A percentile compares a stretch with the other conserved stretches of the same genome.
These are phyloP conservation scores for Dictyostelium firmibasis DNA, from an alignment of 78 protist genomes.

Conservation along the genomic window DNA sequence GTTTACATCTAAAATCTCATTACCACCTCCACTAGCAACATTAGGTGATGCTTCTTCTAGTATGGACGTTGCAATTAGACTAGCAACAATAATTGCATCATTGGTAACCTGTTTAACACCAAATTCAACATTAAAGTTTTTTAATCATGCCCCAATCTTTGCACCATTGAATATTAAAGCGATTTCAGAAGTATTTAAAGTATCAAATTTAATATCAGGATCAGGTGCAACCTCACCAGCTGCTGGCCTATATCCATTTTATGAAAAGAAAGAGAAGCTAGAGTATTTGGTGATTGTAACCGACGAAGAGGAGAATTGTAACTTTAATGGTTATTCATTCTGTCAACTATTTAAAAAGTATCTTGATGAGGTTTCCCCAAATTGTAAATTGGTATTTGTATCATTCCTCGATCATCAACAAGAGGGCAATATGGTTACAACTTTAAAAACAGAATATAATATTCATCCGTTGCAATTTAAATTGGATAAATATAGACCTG, in stretches of 20 bases:
- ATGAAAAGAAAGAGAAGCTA: not conserved
- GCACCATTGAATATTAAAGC: constrained; percentile 38
- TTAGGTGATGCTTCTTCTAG: constrained; percentile 71
- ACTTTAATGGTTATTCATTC: constrained; percentile 7
- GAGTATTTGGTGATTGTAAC: constrained; percentile 20
- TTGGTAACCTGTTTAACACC: constrained; percentile 32
- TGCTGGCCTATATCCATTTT: constrained; percentile 66
- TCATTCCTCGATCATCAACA: constrained; percentile 36
- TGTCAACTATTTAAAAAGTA: constrained; percentile 24
- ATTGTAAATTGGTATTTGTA: constrained; percentile 67
- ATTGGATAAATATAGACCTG: constrained; percentile 48
- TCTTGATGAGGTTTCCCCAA: constrained; percentile 34
- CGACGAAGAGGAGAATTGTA: constrained; percentile 63
- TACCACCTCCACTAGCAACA: constrained; percentile 69
- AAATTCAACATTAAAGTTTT: constrained; percentile 43
- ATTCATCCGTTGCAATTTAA: constrained; percentile 7
- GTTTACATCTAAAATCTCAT: not conserved
- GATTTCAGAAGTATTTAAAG: constrained; percentile 44
- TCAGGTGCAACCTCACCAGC: constrained; percentile 59
- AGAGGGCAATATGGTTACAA: not conserved
- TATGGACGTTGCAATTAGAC: constrained; percentile 70
- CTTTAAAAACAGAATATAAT: not conserved
- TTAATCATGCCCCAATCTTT: constrained; percentile 50
- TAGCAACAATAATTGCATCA: constrained; percentile 60
- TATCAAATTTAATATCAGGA: constrained; percentile 42